Conservation (phyloP, 257 asterid species). For the Cordia subcordata region DNA sequence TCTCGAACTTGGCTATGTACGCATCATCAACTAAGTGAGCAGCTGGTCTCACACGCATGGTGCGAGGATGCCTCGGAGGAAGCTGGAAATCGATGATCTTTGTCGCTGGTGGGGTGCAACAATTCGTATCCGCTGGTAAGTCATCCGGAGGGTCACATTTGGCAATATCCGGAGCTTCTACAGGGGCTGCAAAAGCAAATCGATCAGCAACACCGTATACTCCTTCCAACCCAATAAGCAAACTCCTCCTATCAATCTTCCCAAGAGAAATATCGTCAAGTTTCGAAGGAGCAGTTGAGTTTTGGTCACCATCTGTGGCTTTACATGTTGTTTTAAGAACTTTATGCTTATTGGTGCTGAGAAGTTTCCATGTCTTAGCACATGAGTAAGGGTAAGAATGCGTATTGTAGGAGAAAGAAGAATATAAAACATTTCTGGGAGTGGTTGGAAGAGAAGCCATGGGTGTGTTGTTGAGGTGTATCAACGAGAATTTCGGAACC, state of each 20-base stretch:
- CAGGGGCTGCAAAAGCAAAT: conserved; percentile 52
- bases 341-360: neutral
- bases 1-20: conserved; percentile 47
- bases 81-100: conserved; percentile 43
- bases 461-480: too few species aligned
- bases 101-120: conserved; percentile 59
- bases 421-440: too few species aligned
- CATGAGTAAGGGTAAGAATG: conserved; percentile 4
- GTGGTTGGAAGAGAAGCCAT: too few species aligned
- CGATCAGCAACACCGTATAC: conserved; percentile 65
- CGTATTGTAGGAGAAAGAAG: neutral
- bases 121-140: conserved; percentile 49
- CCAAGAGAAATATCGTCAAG: neutral
- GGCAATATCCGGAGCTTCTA: conserved; percentile 55
- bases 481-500: too few species aligned
- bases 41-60: conserved; percentile 60
- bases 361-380: neutral
- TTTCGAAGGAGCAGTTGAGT: conserved; percentile 21
- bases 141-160: conserved; percentile 75
- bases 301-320: too few species aligned
- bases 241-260: conserved; percentile 46
- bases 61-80: conserved; percentile 33
- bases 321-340: neutral
- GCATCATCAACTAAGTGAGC: conserved; percentile 56
- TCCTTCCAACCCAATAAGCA: conserved; percentile 64